Base-by-base conservation (phyloP, 805 yeast genomes). In the Candida quercuum region DNA sequence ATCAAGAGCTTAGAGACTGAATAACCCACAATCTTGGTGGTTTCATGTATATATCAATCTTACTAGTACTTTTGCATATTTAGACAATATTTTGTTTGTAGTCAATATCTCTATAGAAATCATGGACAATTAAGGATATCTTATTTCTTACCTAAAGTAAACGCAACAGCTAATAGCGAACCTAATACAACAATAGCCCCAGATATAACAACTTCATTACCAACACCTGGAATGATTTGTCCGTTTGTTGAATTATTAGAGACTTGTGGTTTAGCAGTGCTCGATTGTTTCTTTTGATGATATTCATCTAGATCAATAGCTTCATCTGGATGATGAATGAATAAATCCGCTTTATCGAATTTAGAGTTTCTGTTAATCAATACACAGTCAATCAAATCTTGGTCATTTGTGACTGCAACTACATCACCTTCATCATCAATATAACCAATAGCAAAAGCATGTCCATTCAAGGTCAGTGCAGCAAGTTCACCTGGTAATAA, bases 361-460 rank as follows among this genome's bases (percentile, higher is more conserved):
- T 68, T 64, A 23, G 72, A 52, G 36, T 59, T 64, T 37, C 63
- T 64, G 46, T 81, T 69, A 29, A 81, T 69, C 35, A 60, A 57
- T n/a, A 82, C 76, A 54, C 95, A 86, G 46, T 86, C 95, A 16
- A 66, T 52, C 40, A 87, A 68, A 53, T 87, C 96, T 49, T 71
- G 72, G 49, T 81, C 83, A 3, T 83, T 72, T 0, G 93, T 82
- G 27, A 87, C 75, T 1, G 86, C 78, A 18, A 87, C 85, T 12
- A 81, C 63, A 54, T 87, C 96, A 12, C 85, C 83, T 51, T 87
- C 95, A 51, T 86, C 95, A 51, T 87, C 96, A 22, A 79, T 56
- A 47, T 86, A 86, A 39, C 88, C 79, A 36, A 86, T 72, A 0
- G 86, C 87, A 58, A 77, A 81, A 1, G 42, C 49, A 7, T 61